Percentiles rank a stretch among this genome's conserved stretches.
These are phyloP conservation scores for Cyclocybe cylindracea DNA, from an alignment of 768 basidiomycete species.

Conservation along the genomic window DNA sequence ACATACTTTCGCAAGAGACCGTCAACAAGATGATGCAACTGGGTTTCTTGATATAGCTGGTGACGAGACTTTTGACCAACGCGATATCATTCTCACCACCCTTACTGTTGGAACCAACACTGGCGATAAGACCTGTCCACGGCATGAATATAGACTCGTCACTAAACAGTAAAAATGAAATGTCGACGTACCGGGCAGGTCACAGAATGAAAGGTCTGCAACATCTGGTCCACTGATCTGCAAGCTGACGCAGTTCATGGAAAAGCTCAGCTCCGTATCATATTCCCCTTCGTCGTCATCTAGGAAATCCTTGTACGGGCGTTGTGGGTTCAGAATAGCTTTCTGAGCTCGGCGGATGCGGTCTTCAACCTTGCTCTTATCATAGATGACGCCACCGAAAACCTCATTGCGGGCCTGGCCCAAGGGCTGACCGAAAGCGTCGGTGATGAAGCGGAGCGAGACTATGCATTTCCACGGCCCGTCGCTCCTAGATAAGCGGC, in stretches of 20 bases:
- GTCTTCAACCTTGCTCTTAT: constrained; percentile 60
- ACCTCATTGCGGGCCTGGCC: constrained; percentile 37
- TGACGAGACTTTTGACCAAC: constrained; percentile 59
- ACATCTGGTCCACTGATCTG: constrained; percentile 61
- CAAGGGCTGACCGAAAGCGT: constrained; percentile 37
- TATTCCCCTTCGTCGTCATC: constrained; percentile 26
- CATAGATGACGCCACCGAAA: constrained; percentile 51
- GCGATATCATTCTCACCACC: constrained; percentile 57
- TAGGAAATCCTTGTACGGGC: constrained; percentile 35
- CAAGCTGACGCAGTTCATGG: constrained; percentile 56
- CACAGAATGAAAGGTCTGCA: constrained; percentile 65
- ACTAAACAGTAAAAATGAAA: background rate
- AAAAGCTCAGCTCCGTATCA: constrained; percentile 40
- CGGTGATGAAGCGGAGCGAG: constrained; percentile 44
- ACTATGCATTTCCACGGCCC: constrained; percentile 52
- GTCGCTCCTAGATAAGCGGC: constrained; percentile 44
- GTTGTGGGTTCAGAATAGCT: constrained; percentile 63
- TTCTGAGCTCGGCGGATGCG: constrained; percentile 65
- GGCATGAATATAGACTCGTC: background rate
- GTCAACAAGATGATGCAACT: constrained; percentile 65
- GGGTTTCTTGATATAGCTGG: constrained; percentile 57
- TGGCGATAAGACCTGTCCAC: constrained; percentile 56
- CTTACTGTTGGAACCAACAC: constrained; percentile 35
- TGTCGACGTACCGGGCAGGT: constrained; percentile 50
- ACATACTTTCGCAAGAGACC: constrained; percentile 65